These are phyloP conservation scores for Rhododendron simsii DNA, from an alignment of 148 eudicot species.

Conservation along the genomic window DNA sequence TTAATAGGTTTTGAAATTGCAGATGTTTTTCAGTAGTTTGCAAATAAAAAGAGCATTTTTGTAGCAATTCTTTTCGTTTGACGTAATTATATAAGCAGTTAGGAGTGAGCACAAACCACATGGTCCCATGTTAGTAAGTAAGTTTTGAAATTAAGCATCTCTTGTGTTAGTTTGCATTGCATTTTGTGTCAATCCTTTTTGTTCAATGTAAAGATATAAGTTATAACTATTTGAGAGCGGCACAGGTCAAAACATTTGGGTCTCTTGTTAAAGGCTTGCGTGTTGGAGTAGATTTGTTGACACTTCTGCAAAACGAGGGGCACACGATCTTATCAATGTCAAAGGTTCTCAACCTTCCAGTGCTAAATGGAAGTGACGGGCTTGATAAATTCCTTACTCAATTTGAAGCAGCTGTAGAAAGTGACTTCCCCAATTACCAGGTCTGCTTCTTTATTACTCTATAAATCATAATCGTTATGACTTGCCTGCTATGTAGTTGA, in stretches of 20 bases:
- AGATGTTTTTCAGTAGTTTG: neutral
- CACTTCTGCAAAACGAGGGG: conserved; percentile 46
- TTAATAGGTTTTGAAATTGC: neutral
- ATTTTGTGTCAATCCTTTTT: neutral
- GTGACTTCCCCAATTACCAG: conserved; percentile 92
- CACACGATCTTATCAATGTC: conserved; percentile 36
- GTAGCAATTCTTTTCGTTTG: neutral
- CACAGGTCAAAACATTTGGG: conserved; percentile 84
- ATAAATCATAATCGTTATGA: neutral
- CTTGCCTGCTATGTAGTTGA: neutral
- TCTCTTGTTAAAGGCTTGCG: conserved; percentile 81
- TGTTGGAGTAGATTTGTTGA: conserved; percentile 58
- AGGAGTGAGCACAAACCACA: neutral
- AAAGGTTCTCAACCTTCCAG: conserved; percentile 61
- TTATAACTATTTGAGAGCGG: conserved; percentile 2
- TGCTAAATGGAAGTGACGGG: conserved; percentile 56
- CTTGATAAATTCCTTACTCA: conserved; percentile 72
- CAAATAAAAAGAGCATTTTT: neutral
- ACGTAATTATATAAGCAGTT: neutral
- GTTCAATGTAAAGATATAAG: neutral
- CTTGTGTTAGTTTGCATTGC: neutral
- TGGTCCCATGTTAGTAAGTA: neutral
- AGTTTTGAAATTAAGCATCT: neutral
- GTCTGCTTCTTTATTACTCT: conserved; percentile 26
- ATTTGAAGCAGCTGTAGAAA: conserved; percentile 90